Evolutionary conservation across 2,329 filamentous ascomycete genomes (phyloP).

Genomic region (Lojkania enalia): DNA sequence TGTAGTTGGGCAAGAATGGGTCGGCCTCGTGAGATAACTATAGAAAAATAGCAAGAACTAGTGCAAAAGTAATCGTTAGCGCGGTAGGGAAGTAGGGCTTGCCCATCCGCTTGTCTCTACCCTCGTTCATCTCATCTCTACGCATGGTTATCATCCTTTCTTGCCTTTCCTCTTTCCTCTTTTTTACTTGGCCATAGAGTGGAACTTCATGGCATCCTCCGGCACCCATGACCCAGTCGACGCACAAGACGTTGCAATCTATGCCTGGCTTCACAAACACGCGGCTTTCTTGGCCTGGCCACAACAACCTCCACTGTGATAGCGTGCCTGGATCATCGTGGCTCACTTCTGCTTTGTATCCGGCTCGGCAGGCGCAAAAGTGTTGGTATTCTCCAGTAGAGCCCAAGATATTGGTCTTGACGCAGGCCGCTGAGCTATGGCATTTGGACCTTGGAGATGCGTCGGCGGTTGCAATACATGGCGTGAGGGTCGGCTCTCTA

Average conservation of each 20-base stretch:
- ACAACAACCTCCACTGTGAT: slow-evolving; percentile 3
- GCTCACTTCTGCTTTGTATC: slow-evolving; percentile 1
- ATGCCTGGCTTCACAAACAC: slow-evolving; percentile 3
- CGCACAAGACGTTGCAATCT: slow-evolving; percentile 1
- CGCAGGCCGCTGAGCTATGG: neutral
- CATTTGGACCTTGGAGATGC: neutral
- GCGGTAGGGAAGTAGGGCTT: no score
- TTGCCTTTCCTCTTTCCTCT: no score
- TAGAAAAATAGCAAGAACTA: no score
- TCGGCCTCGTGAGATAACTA: no score
- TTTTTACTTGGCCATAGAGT: neutral
- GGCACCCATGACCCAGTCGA: slow-evolving; percentile 1
- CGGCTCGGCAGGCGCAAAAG: slow-evolving; percentile 2
- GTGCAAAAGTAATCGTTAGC: no score
- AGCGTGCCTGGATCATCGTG: slow-evolving; percentile 2
- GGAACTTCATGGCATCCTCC: slow-evolving; percentile 3
- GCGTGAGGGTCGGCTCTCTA: neutral
- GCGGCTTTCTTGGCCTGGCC: slow-evolving; percentile 3
- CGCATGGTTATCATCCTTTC: no score
- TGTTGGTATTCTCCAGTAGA: neutral
- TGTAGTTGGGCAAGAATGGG: no score
- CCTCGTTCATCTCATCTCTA: no score
- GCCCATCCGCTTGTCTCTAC: no score
- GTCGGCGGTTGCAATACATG: neutral
- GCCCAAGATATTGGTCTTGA: slow-evolving; percentile 1